Percentiles rank a stretch among this genome's conserved stretches.
phyloP scores from a whole-genome alignment of 225 moss, liverwort and hornwort genomes.

The Physcomitrellopsis africana region DNA sequence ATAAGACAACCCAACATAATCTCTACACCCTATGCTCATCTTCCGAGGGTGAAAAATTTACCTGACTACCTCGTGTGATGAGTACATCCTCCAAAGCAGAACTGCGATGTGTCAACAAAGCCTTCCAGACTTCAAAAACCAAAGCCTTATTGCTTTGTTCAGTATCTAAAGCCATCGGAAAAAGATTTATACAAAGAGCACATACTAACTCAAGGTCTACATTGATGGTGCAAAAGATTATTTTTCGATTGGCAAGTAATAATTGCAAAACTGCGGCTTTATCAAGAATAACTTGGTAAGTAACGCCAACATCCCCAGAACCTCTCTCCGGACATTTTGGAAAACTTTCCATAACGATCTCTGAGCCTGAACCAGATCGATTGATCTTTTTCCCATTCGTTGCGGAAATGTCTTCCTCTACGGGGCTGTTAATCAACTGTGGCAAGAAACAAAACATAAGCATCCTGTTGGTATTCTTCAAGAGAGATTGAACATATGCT shows the following conservation, averaged over 20 bases:
- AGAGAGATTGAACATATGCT: slow-evolving; percentile 70
- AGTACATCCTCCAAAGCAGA: slow-evolving; percentile 71
- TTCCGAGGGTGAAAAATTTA: background rate
- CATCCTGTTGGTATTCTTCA: slow-evolving; percentile 81
- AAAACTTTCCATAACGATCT: slow-evolving; percentile 26
- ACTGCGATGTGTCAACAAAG: slow-evolving; percentile 53
- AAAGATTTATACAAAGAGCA: slow-evolving; percentile 60
- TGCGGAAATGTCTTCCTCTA: slow-evolving; percentile 27
- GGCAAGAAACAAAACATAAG: slow-evolving; percentile 76
- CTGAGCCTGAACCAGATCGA: slow-evolving; percentile 25
- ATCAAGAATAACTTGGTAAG: slow-evolving; percentile 34
- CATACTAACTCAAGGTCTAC: slow-evolving; percentile 55
- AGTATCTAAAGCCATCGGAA: slow-evolving; percentile 64
- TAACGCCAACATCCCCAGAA: slow-evolving; percentile 26
- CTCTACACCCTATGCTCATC: background rate
- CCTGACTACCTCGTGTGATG: slow-evolving; percentile 54
- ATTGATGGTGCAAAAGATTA: slow-evolving; percentile 49
- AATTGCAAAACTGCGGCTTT: slow-evolving; percentile 41
- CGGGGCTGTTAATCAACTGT: slow-evolving; percentile 19
- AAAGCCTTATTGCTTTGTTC: slow-evolving; percentile 51
- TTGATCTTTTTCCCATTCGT: slow-evolving; percentile 20
- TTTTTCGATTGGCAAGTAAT: slow-evolving; percentile 41
- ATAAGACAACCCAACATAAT: background rate
- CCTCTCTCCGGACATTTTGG: slow-evolving; percentile 13
- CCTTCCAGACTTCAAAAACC: slow-evolving; percentile 74